Evolutionary conservation across 2,329 filamentous ascomycete genomes (phyloP).

Genomic region (Cordyceps militaris): DNA sequence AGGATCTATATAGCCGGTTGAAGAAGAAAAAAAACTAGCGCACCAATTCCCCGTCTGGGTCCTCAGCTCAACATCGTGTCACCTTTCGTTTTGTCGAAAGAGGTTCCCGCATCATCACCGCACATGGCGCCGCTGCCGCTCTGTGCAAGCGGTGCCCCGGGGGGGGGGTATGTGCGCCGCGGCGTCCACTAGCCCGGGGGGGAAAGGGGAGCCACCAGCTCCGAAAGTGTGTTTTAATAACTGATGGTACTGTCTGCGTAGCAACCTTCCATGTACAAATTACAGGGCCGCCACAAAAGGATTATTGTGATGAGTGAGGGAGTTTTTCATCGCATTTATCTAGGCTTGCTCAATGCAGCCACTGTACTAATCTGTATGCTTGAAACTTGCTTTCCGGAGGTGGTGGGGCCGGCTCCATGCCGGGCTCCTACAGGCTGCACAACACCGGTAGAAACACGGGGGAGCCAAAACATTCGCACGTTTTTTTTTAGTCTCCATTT

Average conservation of each 20-base stretch:
- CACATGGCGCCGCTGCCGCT: background rate
- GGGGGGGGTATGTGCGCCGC: background rate
- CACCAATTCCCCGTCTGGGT: background rate
- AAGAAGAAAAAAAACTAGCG: background rate
- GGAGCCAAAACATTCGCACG: background rate
- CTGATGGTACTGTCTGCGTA: too few species aligned
- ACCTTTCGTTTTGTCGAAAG: background rate
- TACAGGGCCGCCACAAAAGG: too few species aligned
- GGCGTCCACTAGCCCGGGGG: background rate
- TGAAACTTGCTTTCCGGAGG: background rate
- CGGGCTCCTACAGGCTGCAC: background rate
- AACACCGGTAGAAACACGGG: background rate
- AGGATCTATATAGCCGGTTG: constrained; percentile 2
- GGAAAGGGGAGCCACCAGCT: background rate
- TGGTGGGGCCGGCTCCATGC: constrained; percentile 2
- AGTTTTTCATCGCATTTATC: background rate
- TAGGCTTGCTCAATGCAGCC: background rate
- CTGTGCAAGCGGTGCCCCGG: background rate
- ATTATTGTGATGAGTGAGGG: background rate
- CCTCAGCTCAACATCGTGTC: background rate
- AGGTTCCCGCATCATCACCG: background rate
- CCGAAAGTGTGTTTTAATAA: background rate
- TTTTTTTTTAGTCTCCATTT: background rate
- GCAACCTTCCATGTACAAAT: too few species aligned
- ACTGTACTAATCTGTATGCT: background rate